phyloP scores from a whole-genome alignment of 208 protist genomes.

The Trichomonas tenax region DNA sequence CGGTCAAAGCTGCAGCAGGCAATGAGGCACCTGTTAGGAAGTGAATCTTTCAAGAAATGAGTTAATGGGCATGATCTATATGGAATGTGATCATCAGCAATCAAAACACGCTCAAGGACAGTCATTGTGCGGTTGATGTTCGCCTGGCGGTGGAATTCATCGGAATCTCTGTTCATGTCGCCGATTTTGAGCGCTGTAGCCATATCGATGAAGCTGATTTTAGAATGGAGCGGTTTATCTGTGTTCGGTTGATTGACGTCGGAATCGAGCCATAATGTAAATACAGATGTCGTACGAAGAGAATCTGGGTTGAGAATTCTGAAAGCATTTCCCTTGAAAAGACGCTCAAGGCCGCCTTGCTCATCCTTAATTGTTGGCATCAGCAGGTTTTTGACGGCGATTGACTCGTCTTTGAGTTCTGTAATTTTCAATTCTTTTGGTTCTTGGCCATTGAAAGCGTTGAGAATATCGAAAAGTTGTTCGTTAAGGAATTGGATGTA shows the following conservation, averaged over 20 bases:
- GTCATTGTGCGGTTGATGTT: neutral
- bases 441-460: neutral
- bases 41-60: neutral
- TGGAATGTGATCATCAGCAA: constrained; percentile 12
- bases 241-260: neutral
- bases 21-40: neutral
- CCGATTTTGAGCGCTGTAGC: neutral
- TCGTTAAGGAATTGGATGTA: neutral
- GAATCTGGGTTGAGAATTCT: neutral
- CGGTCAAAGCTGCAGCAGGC: neutral
- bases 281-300: neutral
- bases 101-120: neutral
- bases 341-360: neutral
- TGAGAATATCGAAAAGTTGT: constrained; percentile 5
- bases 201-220: neutral
- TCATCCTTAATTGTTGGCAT: neutral
- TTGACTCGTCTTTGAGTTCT: neutral
- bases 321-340: neutral
- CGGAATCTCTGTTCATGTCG: neutral
- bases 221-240: neutral
- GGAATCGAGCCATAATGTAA: neutral
- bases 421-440: neutral
- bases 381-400: neutral
- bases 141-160: neutral
- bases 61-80: neutral